phyloP scores from a whole-genome alignment of 192 early-diverging fungal genomes.

The Chytriomyces hyalinus region DNA sequence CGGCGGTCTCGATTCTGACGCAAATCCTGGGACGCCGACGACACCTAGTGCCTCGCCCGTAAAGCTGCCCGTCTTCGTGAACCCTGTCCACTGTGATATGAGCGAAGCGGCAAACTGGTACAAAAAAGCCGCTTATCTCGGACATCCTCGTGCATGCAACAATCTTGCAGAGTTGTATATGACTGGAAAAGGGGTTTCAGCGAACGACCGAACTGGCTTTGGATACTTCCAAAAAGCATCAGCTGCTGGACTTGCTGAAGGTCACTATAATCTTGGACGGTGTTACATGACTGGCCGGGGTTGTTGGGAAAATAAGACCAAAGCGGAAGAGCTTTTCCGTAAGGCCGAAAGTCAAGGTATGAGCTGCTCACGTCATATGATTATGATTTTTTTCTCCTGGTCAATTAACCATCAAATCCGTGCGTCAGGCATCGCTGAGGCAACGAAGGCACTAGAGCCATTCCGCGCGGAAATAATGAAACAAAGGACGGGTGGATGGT shows the following conservation, averaged over 20 bases:
- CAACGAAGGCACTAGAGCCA: constrained; percentile 29
- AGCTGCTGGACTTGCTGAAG: constrained; percentile 24
- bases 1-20: not conserved
- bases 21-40: not conserved
- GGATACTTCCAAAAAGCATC: constrained; percentile 31
- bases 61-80: constrained; percentile 5
- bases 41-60: not conserved
- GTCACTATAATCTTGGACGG: constrained; percentile 29
- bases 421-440: constrained; percentile 21
- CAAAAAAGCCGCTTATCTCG: constrained; percentile 3
- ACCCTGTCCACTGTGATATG: constrained; percentile 12
- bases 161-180: constrained; percentile 34
- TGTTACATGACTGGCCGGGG: constrained; percentile 23
- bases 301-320: constrained; percentile 30
- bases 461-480: constrained; percentile 30
- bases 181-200: constrained; percentile 24
- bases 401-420: not conserved
- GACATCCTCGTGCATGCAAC: constrained; percentile 32
- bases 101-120: constrained; percentile 26
- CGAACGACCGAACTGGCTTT: constrained; percentile 22
- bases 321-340: constrained; percentile 28
- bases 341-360: constrained; percentile 16
- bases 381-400: not conserved
- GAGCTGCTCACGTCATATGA: not conserved
- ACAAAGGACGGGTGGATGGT: constrained; percentile 28